Evolutionary conservation across 2,329 filamentous ascomycete species (phyloP).

Genomic region (Paramyrothecium roridum): DNA sequence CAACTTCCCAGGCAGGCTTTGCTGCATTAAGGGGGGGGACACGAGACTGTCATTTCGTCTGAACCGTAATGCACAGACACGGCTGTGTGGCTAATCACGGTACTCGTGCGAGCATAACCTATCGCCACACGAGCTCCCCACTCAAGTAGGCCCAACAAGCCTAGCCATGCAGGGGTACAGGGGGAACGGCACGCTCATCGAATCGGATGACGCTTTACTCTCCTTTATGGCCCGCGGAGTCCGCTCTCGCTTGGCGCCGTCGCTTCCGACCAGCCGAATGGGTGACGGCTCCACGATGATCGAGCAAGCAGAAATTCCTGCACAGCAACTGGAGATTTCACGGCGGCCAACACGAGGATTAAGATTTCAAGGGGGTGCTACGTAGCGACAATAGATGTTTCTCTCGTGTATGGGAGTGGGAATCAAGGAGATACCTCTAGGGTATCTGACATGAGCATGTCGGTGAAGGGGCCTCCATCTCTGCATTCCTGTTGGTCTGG

Average conservation of each 20-base stretch:
- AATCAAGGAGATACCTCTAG: too few species aligned
- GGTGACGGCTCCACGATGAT: not conserved
- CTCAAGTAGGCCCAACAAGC: not conserved
- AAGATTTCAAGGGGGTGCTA: too few species aligned
- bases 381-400: too few species aligned
- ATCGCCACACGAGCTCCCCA: not conserved
- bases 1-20: not conserved
- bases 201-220: not conserved
- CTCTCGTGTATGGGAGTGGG: too few species aligned
- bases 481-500: too few species aligned
- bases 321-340: not conserved
- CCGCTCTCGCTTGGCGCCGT: not conserved
- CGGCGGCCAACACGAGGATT: not conserved
- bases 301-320: not conserved
- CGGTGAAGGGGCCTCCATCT: too few species aligned
- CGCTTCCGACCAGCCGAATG: not conserved
- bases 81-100: not conserved
- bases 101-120: not conserved
- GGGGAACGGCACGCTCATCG: not conserved
- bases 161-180: not conserved
- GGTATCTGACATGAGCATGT: too few species aligned
- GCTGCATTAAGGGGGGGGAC: not conserved
- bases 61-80: not conserved
- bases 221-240: not conserved
- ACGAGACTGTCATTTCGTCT: not conserved